Base-by-base conservation (phyloP, 75 land plant genomes). In the Pinus albicaulis region DNA sequence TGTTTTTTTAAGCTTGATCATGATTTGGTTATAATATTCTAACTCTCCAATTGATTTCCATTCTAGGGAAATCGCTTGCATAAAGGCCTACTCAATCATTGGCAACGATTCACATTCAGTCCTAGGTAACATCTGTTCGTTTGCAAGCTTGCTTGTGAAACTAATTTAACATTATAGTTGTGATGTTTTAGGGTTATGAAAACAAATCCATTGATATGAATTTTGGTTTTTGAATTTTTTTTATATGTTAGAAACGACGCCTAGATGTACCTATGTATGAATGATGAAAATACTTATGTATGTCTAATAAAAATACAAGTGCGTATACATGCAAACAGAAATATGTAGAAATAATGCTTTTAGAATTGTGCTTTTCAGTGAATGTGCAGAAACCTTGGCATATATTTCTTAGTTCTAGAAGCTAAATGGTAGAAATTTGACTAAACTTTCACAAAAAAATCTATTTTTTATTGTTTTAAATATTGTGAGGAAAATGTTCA, bases 91-190 rank as follows among this genome's bases (percentile, higher is more conserved):
- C 84, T 95, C 69, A 85, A 76, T 64, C 99, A 98, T 76, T 98
- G 99, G 99, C 98, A 92, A 69, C 89, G 90, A 76, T 98, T 91
- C 85, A 92, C 98, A 12, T 95, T 98, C 75, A 98, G 90, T 78
- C 90, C 99, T 15, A 98, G 99, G 99, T 98, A 81, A 74, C 7
- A 48, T 48, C 53, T 36, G 14, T 25, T 56, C 17, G 1, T 74
- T 34, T 31, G 48, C n/a, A 55, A 3, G 66, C 12, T 14, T 20
- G 16, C 38, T 74, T 55, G 11, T 74, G 23, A 74, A 74, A 74
- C 19, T 17, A 19, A 31, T 26, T 59, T 24, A 63, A 23, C 17
- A 11, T 44, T 41, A 38, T 68, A 20, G 14, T 8, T 10, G 13
- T 41, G 71, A 41, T 10, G 53, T 10, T 48, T 48, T 48, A 12